Percentiles rank a stretch among this genome's conserved stretches.
Evolutionary conservation across 2,329 filamentous ascomycete genomes (phyloP).

Genomic region (Sodiomyces alkalinus): DNA sequence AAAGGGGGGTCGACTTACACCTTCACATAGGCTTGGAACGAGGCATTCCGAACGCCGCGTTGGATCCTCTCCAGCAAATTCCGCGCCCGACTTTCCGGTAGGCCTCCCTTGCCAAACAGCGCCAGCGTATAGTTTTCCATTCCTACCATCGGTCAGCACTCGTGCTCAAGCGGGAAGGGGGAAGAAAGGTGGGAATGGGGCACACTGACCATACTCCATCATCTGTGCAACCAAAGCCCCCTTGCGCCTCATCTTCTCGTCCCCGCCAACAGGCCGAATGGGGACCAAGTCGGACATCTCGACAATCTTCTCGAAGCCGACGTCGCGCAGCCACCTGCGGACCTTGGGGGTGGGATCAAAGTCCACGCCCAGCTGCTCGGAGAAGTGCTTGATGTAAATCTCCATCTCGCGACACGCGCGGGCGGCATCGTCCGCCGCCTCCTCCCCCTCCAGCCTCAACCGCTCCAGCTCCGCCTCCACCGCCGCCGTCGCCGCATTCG

Average conservation of each 20-base stretch:
- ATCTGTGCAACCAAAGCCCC: conserved; percentile 21
- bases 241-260: conserved; percentile 21
- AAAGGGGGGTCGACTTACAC: too few species aligned
- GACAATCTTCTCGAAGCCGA: conserved; percentile 23
- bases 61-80: conserved; percentile 16
- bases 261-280: conserved; percentile 22
- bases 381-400: conserved; percentile 14
- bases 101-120: conserved; percentile 16
- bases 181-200: not conserved
- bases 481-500: too few species aligned
- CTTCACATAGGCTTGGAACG: conserved; percentile 14
- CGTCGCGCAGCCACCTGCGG: conserved; percentile 16
- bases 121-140: conserved; percentile 17
- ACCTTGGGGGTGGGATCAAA: conserved; percentile 23
- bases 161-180: conserved; percentile 1
- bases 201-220: conserved; percentile 18
- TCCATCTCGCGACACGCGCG: conserved; percentile 19
- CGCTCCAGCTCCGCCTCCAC: conserved; percentile 5
- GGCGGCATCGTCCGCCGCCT: conserved; percentile 10
- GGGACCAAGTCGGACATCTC: conserved; percentile 26
- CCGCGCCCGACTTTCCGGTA: conserved; percentile 16
- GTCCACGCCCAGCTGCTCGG: conserved; percentile 17
- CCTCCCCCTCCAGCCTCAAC: not conserved
- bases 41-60: conserved; percentile 15
- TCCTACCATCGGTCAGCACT: conserved; percentile 2